Evolutionary conservation across 2,329 filamentous ascomycete species (phyloP).

Genomic region (Teratosphaeria zuluensis): DNA sequence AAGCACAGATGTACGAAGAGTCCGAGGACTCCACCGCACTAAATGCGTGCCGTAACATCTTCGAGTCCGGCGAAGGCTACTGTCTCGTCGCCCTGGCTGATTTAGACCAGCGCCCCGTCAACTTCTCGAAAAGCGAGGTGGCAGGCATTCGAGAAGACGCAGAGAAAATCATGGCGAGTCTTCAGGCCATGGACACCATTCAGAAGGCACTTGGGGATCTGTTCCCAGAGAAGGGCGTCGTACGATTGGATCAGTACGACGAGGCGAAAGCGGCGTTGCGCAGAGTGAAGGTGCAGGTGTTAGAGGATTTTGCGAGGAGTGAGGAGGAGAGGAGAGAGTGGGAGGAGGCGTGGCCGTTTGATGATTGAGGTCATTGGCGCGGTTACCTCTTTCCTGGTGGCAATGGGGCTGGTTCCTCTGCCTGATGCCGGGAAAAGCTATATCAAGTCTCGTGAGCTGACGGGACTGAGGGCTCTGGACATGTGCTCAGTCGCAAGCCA

Average conservation of each 20-base stretch:
- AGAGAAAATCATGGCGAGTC: neutral
- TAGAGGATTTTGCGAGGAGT: neutral
- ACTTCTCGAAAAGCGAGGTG: neutral
- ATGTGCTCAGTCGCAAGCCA: too few relatives aligned
- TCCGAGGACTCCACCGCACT: neutral
- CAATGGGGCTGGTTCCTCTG: too few relatives aligned
- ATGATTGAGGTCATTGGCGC: too few relatives aligned
- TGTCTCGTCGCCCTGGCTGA: neutral
- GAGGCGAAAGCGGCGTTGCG: slow-evolving; percentile 1
- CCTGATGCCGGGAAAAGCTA: too few relatives aligned
- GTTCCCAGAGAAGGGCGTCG: slow-evolving; percentile 2
- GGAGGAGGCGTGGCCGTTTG: slow-evolving; percentile 4
- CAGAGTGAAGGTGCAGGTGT: slow-evolving; percentile 1
- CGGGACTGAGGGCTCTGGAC: too few relatives aligned
- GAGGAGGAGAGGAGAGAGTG: slow-evolving; percentile 1
- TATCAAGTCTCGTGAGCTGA: too few relatives aligned
- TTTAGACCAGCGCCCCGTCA: neutral
- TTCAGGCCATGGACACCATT: slow-evolving; percentile 1
- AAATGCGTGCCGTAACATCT: neutral
- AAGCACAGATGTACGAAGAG: neutral
- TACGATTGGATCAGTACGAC: slow-evolving; percentile 2
- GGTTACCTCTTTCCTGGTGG: too few relatives aligned
- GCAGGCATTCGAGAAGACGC: slow-evolving; percentile 9
- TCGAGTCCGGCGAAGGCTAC: neutral
- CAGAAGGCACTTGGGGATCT: neutral